phyloP scores from a whole-genome alignment of 148 eudicot species.

The Euryodendron excelsum region DNA sequence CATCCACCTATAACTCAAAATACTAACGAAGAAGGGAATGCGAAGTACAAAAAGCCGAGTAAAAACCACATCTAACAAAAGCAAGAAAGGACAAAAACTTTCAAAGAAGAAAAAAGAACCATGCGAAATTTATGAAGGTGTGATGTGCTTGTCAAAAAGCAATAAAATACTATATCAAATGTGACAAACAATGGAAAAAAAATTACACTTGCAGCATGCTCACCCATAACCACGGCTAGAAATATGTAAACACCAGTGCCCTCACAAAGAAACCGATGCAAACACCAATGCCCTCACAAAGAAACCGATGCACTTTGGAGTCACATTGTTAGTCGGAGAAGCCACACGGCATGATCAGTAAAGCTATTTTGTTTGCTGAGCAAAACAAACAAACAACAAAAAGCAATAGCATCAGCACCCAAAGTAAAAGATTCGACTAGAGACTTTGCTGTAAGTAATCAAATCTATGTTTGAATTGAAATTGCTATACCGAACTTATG shows the following conservation, averaged over 20 bases:
- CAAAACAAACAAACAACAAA: no score
- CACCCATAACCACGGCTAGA: background rate
- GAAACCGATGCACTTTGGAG: background rate
- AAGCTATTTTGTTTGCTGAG: background rate
- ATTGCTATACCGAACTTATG: no score
- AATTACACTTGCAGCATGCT: background rate
- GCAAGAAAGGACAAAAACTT: background rate
- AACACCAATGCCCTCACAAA: background rate
- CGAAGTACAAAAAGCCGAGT: background rate
- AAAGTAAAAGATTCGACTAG: no score
- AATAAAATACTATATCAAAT: no score
- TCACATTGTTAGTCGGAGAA: background rate
- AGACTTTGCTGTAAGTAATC: no score
- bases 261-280: background rate
- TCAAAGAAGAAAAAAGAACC: background rate
- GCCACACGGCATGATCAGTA: background rate
- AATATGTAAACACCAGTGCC: background rate
- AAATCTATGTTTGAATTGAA: no score
- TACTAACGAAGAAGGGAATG: background rate
- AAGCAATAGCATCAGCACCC: no score
- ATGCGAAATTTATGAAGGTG: background rate
- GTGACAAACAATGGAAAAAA: background rate
- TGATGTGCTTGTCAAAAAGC: background rate
- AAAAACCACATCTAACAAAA: no score
- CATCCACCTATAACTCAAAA: no score